These are phyloP conservation scores for Gossypium thurberi DNA, from an alignment of 345 rosid species.

Conservation along the genomic window DNA sequence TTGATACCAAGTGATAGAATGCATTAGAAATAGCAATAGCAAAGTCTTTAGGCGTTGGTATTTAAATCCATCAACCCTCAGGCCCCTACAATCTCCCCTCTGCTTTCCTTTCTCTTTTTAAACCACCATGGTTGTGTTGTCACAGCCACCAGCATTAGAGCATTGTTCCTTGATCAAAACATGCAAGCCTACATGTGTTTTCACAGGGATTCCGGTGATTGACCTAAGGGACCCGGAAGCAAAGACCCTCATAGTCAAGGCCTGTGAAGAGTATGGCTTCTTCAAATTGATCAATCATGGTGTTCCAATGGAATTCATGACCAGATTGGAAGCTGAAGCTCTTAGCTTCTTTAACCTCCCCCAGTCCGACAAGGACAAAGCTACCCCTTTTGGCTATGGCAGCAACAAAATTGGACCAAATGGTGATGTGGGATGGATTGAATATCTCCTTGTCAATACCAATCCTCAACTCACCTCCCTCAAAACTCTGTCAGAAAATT, in stretches of 20 bases:
- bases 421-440: constrained; percentile 86
- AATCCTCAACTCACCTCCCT: constrained; percentile 27
- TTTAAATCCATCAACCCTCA: neutral
- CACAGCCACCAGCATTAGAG: constrained; percentile 22
- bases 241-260: constrained; percentile 35
- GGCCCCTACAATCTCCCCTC: neutral
- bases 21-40: neutral
- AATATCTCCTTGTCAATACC: constrained; percentile 60
- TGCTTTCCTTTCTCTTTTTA: neutral
- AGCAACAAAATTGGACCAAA: constrained; percentile 38
- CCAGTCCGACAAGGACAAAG: constrained; percentile 50
- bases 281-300: constrained; percentile 74
- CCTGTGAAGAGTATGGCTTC: constrained; percentile 73
- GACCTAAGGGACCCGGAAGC: constrained; percentile 25
- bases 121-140: constrained; percentile 57
- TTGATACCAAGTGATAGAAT: neutral
- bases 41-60: neutral
- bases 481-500: neutral
- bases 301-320: constrained; percentile 42
- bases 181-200: constrained; percentile 38
- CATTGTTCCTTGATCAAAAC: constrained; percentile 48
- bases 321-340: constrained; percentile 41
- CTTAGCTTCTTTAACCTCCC: constrained; percentile 37
- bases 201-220: constrained; percentile 47
- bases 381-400: constrained; percentile 78